A percentile compares a stretch with the other conserved stretches of the same genome.
Evolutionary conservation across 2,329 filamentous ascomycete genomes (phyloP).

Genomic region (Salinomyces thailandicus): DNA sequence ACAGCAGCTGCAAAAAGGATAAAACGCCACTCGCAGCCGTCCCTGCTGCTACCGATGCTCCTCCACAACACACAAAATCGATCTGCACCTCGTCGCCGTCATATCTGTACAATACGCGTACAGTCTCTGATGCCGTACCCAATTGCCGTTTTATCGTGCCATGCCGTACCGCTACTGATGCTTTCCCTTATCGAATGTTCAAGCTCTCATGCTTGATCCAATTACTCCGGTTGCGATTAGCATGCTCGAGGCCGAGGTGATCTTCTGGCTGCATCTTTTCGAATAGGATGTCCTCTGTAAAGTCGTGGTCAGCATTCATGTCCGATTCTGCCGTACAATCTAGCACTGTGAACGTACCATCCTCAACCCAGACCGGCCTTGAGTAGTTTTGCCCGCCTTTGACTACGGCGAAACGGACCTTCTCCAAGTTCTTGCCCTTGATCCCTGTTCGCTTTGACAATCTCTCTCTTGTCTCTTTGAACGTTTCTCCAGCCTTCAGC

Average conservation of each 20-base stretch:
- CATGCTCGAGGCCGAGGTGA: conserved; percentile 47
- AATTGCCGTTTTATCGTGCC: no score
- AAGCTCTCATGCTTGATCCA: conserved; percentile 53
- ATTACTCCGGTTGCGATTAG: conserved; percentile 50
- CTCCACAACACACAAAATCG: no score
- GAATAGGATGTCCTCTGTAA: conserved; percentile 36
- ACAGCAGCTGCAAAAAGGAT: neutral
- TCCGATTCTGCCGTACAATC: no score
- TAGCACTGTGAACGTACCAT: conserved; percentile 55
- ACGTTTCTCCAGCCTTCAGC: conserved; percentile 72
- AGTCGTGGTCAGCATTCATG: conserved; percentile 1
- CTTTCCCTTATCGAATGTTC: conserved; percentile 56
- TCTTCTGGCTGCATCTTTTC: conserved; percentile 34
- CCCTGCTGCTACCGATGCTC: no score
- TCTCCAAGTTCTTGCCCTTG: conserved; percentile 96
- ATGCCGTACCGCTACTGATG: no score
- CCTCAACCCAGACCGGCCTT: conserved; percentile 71
- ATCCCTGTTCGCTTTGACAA: conserved; percentile 84
- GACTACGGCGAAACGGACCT: conserved; percentile 89
- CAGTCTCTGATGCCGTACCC: neutral
- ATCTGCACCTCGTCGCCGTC: no score
- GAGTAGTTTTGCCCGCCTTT: conserved; percentile 54
- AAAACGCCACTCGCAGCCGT: no score
- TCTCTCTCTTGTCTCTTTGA: conserved; percentile 88
- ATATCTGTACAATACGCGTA: neutral